phyloP scores from a whole-genome alignment of 2,329 filamentous ascomycete species.

The Fusarium sarcochroum region DNA sequence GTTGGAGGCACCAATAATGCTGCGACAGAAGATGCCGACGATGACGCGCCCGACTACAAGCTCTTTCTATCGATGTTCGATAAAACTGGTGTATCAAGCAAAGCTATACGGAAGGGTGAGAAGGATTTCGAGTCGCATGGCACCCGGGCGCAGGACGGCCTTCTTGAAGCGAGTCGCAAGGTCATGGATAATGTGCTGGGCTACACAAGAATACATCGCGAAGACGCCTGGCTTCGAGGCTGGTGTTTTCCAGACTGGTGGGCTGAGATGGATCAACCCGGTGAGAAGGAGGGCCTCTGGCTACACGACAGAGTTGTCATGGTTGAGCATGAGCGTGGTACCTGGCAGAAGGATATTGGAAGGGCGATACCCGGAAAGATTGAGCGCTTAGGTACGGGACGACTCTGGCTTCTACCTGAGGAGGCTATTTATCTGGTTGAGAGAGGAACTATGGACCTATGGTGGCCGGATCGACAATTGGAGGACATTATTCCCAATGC shows the following conservation, averaged over 20 bases:
- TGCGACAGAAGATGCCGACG: slow-evolving; percentile 72
- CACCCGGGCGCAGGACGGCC: slow-evolving; percentile 82
- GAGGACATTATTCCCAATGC: slow-evolving; percentile 62
- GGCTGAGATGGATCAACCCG: slow-evolving; percentile 47
- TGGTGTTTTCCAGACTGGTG: slow-evolving; percentile 79
- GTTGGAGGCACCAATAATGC: slow-evolving; percentile 48
- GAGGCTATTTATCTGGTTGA: slow-evolving; percentile 93
- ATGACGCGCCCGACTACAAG: slow-evolving; percentile 90
- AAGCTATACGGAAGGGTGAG: slow-evolving; percentile 89
- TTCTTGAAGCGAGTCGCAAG: slow-evolving; percentile 83
- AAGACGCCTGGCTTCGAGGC: slow-evolving; percentile 75
- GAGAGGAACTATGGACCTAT: slow-evolving; percentile 86
- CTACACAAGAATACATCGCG: slow-evolving; percentile 80
- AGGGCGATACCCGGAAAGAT: slow-evolving; percentile 70
- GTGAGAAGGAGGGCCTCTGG: slow-evolving; percentile 49
- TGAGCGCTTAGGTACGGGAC: slow-evolving; percentile 69
- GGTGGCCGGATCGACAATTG: slow-evolving; percentile 78
- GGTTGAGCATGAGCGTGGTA: slow-evolving; percentile 79
- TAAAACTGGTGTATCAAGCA: slow-evolving; percentile 66
- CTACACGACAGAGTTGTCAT: slow-evolving; percentile 70
- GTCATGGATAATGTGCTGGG: slow-evolving; percentile 92
- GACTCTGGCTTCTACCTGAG: slow-evolving; percentile 89
- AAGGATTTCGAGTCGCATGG: slow-evolving; percentile 98
- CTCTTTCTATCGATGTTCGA: slow-evolving; percentile 71
- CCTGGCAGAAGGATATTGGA: slow-evolving; percentile 83